Evolutionary conservation across 176 grass and related monocot species (phyloP).

Genomic region (Bolboschoenus planiculmis): DNA sequence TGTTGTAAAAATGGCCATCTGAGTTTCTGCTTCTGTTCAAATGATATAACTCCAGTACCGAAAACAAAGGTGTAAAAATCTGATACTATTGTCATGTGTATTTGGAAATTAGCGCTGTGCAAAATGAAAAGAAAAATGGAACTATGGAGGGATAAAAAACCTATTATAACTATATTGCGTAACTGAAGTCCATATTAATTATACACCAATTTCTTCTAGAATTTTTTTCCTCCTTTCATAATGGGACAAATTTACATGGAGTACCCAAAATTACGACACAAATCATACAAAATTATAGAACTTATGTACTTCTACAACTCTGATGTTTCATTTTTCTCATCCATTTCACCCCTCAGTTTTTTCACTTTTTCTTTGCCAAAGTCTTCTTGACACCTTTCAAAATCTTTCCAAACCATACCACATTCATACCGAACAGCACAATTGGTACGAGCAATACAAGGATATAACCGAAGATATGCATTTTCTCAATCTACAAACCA

Average conservation of each 20-base stretch:
- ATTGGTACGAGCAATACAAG: slow-evolving; percentile 69
- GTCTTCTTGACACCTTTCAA: slow-evolving; percentile 87
- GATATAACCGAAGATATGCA: slow-evolving; percentile 55
- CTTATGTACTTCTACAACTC: slow-evolving; percentile 17
- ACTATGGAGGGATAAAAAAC: neutral
- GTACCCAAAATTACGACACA: slow-evolving; percentile 2
- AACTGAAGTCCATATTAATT: slow-evolving; percentile 18
- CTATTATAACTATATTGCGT: neutral
- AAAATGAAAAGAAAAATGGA: neutral
- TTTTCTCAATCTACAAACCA: slow-evolving; percentile 49
- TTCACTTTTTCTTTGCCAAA: slow-evolving; percentile 85
- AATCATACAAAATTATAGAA: slow-evolving; percentile 21
- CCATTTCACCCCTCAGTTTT: slow-evolving; percentile 11
- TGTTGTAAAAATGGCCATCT: neutral
- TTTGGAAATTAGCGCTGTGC: neutral
- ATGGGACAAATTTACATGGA: slow-evolving; percentile 18
- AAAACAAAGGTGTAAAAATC: neutral
- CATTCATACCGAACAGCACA: slow-evolving; percentile 70
- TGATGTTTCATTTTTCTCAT: neutral
- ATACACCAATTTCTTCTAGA: slow-evolving; percentile 11
- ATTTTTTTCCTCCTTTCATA: slow-evolving; percentile 4
- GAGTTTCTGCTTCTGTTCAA: neutral
- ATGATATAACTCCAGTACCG: neutral
- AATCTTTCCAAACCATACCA: slow-evolving; percentile 93
- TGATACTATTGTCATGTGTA: neutral